Evolutionary conservation across 1,284 basidiomycete genomes (phyloP).

Genomic region (Ustilago cynodontis): DNA sequence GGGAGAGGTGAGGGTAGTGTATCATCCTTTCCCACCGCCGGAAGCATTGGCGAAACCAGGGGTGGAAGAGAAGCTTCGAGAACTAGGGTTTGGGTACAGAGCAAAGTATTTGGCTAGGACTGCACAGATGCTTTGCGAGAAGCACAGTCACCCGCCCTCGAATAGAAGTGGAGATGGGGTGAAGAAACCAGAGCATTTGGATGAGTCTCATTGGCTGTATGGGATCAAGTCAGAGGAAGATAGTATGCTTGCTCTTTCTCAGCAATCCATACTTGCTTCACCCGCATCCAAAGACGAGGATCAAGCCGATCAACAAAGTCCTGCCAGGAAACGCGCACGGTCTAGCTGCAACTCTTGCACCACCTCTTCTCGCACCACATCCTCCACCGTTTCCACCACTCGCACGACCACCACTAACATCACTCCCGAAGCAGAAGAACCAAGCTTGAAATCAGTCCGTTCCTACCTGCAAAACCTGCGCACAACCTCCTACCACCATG

Average conservation of each 20-base stretch:
- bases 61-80: constrained; percentile 75
- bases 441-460: constrained; percentile 70
- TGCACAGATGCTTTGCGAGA: constrained; percentile 79
- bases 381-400: neutral
- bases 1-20: constrained; percentile 70
- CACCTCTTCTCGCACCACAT: neutral
- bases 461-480: constrained; percentile 77
- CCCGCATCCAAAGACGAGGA: neutral
- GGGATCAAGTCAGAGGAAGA: constrained; percentile 35
- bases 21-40: constrained; percentile 88
- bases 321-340: constrained; percentile 12
- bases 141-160: constrained; percentile 9
- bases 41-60: constrained; percentile 76
- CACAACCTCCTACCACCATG: constrained; percentile 74
- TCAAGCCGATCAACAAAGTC: neutral
- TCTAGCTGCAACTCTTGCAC: constrained; percentile 9
- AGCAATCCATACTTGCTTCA: neutral
- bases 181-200: constrained; percentile 15
- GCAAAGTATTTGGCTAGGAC: constrained; percentile 89
- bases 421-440: neutral
- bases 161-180: neutral
- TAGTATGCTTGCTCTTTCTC: neutral
- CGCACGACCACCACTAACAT: constrained; percentile 1
- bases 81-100: constrained; percentile 94
- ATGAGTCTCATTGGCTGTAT: constrained; percentile 31